Conservation (phyloP, 495 filamentous ascomycete genomes). For the Achaetomiella virescens region DNA sequence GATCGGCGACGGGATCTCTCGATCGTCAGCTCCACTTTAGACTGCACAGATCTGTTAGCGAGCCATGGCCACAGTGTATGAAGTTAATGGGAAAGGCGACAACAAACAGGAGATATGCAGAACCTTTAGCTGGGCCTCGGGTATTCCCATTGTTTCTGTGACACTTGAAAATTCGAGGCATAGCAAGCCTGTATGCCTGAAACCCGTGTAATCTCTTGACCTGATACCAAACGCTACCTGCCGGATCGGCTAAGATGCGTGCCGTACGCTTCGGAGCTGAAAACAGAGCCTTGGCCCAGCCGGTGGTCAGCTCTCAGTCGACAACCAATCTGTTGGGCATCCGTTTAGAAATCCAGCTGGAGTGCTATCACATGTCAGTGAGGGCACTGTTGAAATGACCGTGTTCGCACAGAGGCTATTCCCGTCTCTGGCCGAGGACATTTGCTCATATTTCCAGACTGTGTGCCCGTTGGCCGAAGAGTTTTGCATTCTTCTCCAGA, state of each 20-base stretch:
- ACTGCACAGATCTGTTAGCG: background rate
- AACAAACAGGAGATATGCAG: background rate
- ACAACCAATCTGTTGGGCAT: too few species aligned
- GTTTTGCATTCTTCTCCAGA: too few species aligned
- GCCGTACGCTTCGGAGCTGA: background rate
- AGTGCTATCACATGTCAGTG: too few species aligned
- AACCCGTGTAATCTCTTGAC: background rate
- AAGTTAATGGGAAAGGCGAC: background rate
- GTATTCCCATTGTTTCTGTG: background rate
- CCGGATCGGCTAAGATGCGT: background rate
- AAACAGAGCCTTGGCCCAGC: background rate
- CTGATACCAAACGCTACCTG: background rate
- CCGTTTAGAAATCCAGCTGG: too few species aligned
- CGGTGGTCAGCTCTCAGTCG: too few species aligned
- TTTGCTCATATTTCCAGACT: too few species aligned
- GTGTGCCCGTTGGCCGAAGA: too few species aligned
- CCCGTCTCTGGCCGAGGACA: too few species aligned
- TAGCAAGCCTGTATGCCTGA: background rate
- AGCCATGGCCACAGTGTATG: background rate
- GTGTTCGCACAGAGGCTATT: too few species aligned
- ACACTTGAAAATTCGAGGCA: too few species aligned
- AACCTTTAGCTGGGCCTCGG: background rate
- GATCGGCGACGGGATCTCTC: background rate
- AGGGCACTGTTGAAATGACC: too few species aligned
- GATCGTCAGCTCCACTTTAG: background rate